Evolutionary conservation across 2,329 filamentous ascomycete species (phyloP).

Genomic region (Tolypocladium tropicale): DNA sequence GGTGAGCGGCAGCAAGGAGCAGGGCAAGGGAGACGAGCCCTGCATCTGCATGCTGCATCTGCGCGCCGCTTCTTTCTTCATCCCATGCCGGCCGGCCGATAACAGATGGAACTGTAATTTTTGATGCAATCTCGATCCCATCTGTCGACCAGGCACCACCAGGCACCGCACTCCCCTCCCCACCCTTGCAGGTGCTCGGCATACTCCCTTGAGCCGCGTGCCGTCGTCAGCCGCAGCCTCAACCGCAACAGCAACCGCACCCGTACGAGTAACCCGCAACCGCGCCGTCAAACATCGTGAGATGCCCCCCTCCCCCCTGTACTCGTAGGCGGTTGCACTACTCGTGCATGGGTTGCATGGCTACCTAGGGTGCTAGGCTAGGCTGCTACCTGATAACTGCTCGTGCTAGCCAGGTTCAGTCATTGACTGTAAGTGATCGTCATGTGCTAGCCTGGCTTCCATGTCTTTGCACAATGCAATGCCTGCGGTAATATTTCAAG

Average conservation of each 20-base stretch:
- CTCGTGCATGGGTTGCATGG: too few species aligned
- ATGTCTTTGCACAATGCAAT: too few species aligned
- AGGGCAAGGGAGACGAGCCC: neutral
- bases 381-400: too few species aligned
- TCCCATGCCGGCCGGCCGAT: neutral
- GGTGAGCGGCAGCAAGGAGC: neutral
- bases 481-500: neutral
- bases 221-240: neutral
- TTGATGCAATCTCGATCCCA: neutral
- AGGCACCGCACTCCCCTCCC: neutral
- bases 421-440: too few species aligned
- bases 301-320: too few species aligned
- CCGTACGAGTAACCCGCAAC: too few species aligned
- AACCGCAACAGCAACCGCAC: neutral
- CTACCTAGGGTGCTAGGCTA: too few species aligned
- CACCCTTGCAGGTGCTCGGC: neutral
- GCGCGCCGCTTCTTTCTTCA: neutral
- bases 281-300: too few species aligned
- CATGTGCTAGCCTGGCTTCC: too few species aligned
- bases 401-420: too few species aligned
- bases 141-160: neutral
- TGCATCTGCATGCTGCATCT: neutral
- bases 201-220: neutral
- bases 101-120: neutral
- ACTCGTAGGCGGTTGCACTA: too few species aligned